Evolutionary conservation across 805 yeast species (phyloP), one percentile per base, ranked within the genome.

Genomic region (Nakazawaea populi): DNA sequence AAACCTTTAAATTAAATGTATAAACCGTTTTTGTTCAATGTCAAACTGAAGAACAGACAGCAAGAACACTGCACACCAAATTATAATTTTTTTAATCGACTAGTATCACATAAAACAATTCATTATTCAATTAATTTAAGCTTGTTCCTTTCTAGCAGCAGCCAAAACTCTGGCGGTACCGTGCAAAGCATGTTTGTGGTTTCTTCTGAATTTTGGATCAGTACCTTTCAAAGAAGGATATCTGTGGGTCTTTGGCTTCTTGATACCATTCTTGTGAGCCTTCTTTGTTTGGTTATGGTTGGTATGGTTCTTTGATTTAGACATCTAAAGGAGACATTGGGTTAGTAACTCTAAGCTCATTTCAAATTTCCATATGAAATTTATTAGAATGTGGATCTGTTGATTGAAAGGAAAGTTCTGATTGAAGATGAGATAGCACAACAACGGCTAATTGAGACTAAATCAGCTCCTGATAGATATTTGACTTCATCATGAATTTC

Each of bases 191-290:
- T 83, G 88, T 80, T 88, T 91, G 94, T 92, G 98, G 96, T 94
- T 94, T 82, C 98, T 87, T 74, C 84, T 85, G 96, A 94, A 94
- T 87, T 94, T 94, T 74, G 99, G 85, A 78, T 94, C 98, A 75
- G 92, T 97, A 83, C 96, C 96, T 81, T 89, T 92, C 78, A 89
- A 83, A 63, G 98, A 91, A 66, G 97, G 96, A 85, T 92, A 90
- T 83, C 89, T 91, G 96, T 83, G 79, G 72, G 96, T 86, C 85
- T 83, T 88, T 69, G 97, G 97, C 91, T 92, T 94, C 88, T 92
- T 92, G 83, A 94, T 92, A 82, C 99, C 99, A 87, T 94, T 94
- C 75, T 86, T 91, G 97, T 94, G 99, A 72, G 98, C 98, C 95
- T 94, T 94, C 76, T 79, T 87, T 90, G 87, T 88, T 81, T 92